phyloP scores from a whole-genome alignment of 441 rosid genomes.

The Euphorbia celastroides region DNA sequence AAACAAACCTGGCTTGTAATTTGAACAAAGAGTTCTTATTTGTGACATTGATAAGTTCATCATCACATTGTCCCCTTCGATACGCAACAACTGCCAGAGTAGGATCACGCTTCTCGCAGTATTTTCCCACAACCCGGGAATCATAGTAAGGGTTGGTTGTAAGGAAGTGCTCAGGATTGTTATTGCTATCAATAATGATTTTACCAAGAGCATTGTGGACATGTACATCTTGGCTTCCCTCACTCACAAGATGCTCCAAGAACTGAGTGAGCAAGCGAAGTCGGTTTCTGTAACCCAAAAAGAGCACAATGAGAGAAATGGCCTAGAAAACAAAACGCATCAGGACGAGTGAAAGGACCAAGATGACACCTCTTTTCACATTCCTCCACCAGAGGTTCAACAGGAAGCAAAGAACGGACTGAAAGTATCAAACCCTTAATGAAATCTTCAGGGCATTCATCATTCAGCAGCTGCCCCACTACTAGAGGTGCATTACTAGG shows the following conservation, averaged over 20 bases:
- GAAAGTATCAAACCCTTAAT: conserved; percentile 92
- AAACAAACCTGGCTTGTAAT: conserved; percentile 99
- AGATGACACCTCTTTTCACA: conserved; percentile 86
- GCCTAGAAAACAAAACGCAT: conserved; percentile 11
- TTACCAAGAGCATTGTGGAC: conserved; percentile 99
- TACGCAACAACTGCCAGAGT: conserved; percentile 99
- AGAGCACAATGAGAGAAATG: conserved; percentile 10
- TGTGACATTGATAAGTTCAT: conserved; percentile 93
- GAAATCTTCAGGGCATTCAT: conserved; percentile 92
- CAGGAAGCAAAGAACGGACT: conserved; percentile 98
- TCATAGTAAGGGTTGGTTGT: conserved; percentile 99
- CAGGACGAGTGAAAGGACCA: conserved; percentile 4
- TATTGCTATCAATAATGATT: conserved; percentile 96
- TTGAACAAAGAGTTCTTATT: conserved; percentile 97
- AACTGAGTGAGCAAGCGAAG: conserved; percentile 98
- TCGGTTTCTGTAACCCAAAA: conserved; percentile 67
- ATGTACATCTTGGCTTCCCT: conserved; percentile 99
- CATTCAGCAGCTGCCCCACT: conserved; percentile 92
- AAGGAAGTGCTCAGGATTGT: conserved; percentile 99
- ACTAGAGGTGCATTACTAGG: conserved; percentile 92
- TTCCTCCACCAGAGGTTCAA: conserved; percentile 95
- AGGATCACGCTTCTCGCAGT: conserved; percentile 99
- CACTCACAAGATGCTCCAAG: conserved; percentile 99
- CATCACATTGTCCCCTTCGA: conserved; percentile 97
- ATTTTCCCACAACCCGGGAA: conserved; percentile 96